Base-by-base conservation (phyloP, 1,284 basidiomycete genomes). In the Boletus semigastroideus region DNA sequence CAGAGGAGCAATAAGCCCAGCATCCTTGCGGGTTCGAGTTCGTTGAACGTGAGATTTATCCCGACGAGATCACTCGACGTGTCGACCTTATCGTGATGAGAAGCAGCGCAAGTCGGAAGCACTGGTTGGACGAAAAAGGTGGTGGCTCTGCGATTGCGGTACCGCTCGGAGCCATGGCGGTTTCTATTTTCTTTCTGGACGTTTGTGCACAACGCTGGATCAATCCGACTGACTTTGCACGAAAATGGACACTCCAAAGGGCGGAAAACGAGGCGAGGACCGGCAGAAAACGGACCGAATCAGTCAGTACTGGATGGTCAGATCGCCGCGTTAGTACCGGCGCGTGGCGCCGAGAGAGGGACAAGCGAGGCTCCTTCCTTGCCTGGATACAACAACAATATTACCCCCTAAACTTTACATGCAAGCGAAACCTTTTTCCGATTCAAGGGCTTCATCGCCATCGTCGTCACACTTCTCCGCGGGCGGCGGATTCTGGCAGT, bases 31-130 rank as follows among this genome's bases (percentile, higher is more conserved):
- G 36, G 42, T 25, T 36, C 22, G 22, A 37, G 34, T 30, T 44
- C 30, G 36, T 38, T 11, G 30, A 19, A 41, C 34, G 51, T 49
- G 42, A 53, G 27, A 38, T 20, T 14, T 12, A 44, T 27, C 22
- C 46, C 30, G 44, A 49, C 17, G 33, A 37, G 42, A 25, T 16
- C 5, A 27, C 41, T 40, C 14, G 30, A 37, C 28, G 37, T 42
- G 37, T 44, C 41, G 34, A 2, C 37, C 11, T 20, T n/a, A 27
- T 43, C 16, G 8, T 46, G 46, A 54, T 62, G 37, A 46, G 42
- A 58, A 51, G 16, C 25, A 42, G 34, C 16, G 43, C 53, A 57
- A 58, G 47, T 22, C 5, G 51, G 60, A 61, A 61, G 62, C 57
- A 48, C n/a, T 5, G 30, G 31, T 38, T 12, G 14, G 25, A 30